Evolutionary conservation across 2,329 filamentous ascomycete species (phyloP).

Genomic region (Pestalotiopsis sp.): DNA sequence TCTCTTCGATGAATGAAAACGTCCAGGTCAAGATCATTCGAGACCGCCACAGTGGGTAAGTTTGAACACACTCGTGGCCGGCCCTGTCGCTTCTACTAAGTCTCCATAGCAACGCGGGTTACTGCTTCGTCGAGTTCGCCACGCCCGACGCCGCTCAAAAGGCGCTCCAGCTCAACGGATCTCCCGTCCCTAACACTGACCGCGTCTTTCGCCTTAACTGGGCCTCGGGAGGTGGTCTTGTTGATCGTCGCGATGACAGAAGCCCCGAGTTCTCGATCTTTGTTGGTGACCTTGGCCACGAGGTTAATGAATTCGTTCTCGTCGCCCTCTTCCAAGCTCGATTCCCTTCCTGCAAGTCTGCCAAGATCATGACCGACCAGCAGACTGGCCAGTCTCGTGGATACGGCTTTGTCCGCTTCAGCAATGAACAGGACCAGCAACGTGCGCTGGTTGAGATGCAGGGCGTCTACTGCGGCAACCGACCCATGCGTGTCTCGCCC

Average conservation of each 20-base stretch:
- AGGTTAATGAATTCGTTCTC: constrained; percentile 97
- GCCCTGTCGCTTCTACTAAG: constrained; percentile 19
- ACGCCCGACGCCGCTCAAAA: constrained; percentile 84
- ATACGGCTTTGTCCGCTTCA: constrained; percentile 97
- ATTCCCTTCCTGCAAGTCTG: constrained; percentile 97
- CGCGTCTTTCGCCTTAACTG: constrained; percentile 99
- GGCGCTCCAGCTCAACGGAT: constrained; percentile 87
- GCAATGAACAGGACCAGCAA: constrained; percentile 94
- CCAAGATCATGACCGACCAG: constrained; percentile 99
- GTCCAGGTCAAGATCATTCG: constrained; percentile 99
- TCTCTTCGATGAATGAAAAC: constrained; percentile 85
- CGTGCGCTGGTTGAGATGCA: constrained; percentile 97
- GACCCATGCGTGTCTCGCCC: constrained; percentile 97
- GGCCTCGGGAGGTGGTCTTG: constrained; percentile 93
- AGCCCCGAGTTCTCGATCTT: constrained; percentile 97
- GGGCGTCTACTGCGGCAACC: constrained; percentile 97
- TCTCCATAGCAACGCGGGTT: constrained; percentile 80
- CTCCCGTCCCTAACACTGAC: constrained; percentile 87
- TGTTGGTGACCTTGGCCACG: constrained; percentile 94
- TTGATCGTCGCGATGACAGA: constrained; percentile 93
- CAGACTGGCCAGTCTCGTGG: constrained; percentile 97
- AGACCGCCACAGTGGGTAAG: constrained; percentile 95
- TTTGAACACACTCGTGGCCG: neutral
- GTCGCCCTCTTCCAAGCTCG: constrained; percentile 96
- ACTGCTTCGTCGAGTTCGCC: constrained; percentile 96